phyloP scores from a whole-genome alignment of 805 yeast species.

The Saccharomyces kudriavzevii region DNA sequence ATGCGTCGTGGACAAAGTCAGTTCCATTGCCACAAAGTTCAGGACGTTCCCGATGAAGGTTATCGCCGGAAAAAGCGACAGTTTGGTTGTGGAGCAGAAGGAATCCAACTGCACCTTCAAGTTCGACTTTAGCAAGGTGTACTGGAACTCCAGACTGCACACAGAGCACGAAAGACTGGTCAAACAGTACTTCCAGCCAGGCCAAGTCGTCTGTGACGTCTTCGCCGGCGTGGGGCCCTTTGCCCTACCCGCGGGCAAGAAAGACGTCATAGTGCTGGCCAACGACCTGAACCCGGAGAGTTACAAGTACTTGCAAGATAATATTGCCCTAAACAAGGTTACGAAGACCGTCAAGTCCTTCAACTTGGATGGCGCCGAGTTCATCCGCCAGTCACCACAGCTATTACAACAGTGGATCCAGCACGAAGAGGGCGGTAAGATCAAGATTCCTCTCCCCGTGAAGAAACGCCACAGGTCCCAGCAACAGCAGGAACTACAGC shows the following conservation, averaged over 20 bases:
- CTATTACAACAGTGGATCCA: slow-evolving; percentile 42
- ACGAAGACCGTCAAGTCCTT: slow-evolving; percentile 47
- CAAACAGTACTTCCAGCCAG: slow-evolving; percentile 43
- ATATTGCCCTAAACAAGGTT: slow-evolving; percentile 59
- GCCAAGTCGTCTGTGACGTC: slow-evolving; percentile 83
- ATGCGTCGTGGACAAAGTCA: slow-evolving; percentile 89
- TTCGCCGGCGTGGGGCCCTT: slow-evolving; percentile 99
- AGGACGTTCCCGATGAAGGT: slow-evolving; percentile 92
- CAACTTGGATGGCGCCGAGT: slow-evolving; percentile 77
- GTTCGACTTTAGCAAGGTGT: slow-evolving; percentile 88
- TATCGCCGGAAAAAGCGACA: slow-evolving; percentile 68
- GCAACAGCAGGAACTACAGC: slow-evolving; percentile 14
- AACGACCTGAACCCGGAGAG: slow-evolving; percentile 91
- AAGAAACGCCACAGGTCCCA: slow-evolving; percentile 32
- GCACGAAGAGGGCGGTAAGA: slow-evolving; percentile 29
- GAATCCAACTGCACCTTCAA: slow-evolving; percentile 80
- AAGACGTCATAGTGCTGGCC: slow-evolving; percentile 70
- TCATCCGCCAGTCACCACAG: slow-evolving; percentile 55
- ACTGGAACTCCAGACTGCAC: slow-evolving; percentile 93
- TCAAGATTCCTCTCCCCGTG: slow-evolving; percentile 31
- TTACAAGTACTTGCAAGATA: slow-evolving; percentile 57
- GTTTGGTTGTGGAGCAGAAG: slow-evolving; percentile 68
- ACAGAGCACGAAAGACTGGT: slow-evolving; percentile 88
- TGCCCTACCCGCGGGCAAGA: slow-evolving; percentile 91
- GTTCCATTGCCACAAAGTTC: slow-evolving; percentile 76